Percentiles rank a stretch among this genome's conserved stretches.
phyloP scores from a whole-genome alignment of 768 basidiomycete species.

The Boletus subparvulus region DNA sequence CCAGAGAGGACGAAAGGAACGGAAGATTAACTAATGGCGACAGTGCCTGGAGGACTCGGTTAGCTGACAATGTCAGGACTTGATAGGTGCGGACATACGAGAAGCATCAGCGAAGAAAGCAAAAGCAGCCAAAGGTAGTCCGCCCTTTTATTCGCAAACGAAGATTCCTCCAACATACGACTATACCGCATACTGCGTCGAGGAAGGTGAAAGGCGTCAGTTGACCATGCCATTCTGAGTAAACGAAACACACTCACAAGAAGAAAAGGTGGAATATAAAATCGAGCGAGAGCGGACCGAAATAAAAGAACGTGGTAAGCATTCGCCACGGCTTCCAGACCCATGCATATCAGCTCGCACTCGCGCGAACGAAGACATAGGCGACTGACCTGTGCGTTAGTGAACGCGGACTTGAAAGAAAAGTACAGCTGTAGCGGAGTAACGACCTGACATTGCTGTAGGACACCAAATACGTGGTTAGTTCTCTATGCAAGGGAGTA shows the following conservation, averaged over 20 bases:
- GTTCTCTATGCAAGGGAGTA: neutral
- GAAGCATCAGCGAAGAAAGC: constrained; percentile 79
- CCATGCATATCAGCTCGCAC: constrained; percentile 13
- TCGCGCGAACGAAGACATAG: neutral
- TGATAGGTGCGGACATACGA: constrained; percentile 49
- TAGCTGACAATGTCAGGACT: neutral
- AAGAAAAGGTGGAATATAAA: constrained; percentile 98
- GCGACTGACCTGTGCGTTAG: constrained; percentile 62
- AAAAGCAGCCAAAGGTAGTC: constrained; percentile 96
- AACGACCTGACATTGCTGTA: constrained; percentile 87
- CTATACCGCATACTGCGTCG: constrained; percentile 89
- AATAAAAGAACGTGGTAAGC: constrained; percentile 92
- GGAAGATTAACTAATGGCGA: constrained; percentile 90
- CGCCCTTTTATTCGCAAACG: constrained; percentile 85
- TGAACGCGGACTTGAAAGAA: constrained; percentile 82
- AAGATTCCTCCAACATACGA: constrained; percentile 94
- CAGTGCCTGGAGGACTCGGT: constrained; percentile 48
- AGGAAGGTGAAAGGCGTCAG: neutral
- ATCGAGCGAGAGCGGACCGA: constrained; percentile 89
- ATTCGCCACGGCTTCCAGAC: constrained; percentile 75
- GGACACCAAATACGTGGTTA: constrained; percentile 4
- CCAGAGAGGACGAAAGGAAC: constrained; percentile 89
- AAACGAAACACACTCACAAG: constrained; percentile 62
- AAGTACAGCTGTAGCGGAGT: constrained; percentile 92
- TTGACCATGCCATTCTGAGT: neutral